Evolutionary conservation across 768 basidiomycete genomes (phyloP).

Genomic region (Xerocomellus chrysenteron): DNA sequence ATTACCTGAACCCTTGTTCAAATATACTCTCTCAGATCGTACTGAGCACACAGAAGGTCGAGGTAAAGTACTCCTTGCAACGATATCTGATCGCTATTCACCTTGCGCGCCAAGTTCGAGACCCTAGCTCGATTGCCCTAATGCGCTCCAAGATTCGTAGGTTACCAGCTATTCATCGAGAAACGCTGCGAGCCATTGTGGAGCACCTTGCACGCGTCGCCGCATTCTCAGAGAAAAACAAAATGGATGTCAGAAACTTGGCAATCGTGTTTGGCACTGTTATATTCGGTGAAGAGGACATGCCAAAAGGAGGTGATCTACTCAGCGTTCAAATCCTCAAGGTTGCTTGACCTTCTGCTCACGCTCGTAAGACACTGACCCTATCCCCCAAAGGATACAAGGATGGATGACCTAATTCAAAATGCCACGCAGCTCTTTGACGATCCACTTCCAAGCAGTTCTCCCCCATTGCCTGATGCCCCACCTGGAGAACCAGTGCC

Average conservation of each 20-base stretch:
- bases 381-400: slow-evolving; percentile 45
- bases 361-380: slow-evolving; percentile 31
- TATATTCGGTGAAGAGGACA: slow-evolving; percentile 90
- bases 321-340: slow-evolving; percentile 73
- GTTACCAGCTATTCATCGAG: slow-evolving; percentile 80
- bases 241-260: slow-evolving; percentile 92
- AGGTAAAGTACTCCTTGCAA: slow-evolving; percentile 42
- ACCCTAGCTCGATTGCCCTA: slow-evolving; percentile 64
- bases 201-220: slow-evolving; percentile 82
- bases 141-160: slow-evolving; percentile 85
- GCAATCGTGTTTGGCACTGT: slow-evolving; percentile 89
- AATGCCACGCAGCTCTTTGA: slow-evolving; percentile 64
- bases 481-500: slow-evolving; percentile 64
- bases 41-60: slow-evolving; percentile 76
- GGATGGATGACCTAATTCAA: slow-evolving; percentile 86
- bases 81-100: background rate
- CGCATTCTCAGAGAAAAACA: slow-evolving; percentile 68
- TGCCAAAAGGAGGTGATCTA: slow-evolving; percentile 75
- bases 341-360: slow-evolving; percentile 41
- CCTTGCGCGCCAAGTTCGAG: slow-evolving; percentile 51
- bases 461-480: slow-evolving; percentile 73
- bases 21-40: slow-evolving; percentile 74
- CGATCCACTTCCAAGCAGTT: slow-evolving; percentile 50
- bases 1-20: slow-evolving; percentile 88
- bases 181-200: slow-evolving; percentile 73